Evolutionary conservation across 306 rosid genomes (phyloP), one percentile per base, ranked within the genome.

Genomic region (Notholithocarpus densiflorus): DNA sequence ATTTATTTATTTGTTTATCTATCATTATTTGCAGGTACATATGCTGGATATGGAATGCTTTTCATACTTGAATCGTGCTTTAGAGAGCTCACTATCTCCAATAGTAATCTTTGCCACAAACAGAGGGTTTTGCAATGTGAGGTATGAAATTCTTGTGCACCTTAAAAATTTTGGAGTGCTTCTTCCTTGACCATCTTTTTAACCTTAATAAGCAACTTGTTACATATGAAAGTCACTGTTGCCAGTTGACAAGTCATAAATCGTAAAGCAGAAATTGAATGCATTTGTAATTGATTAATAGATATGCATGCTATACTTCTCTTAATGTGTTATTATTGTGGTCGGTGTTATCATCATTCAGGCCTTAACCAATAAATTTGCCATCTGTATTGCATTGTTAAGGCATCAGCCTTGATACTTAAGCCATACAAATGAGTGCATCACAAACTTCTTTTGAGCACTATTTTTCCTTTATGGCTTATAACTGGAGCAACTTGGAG

Each of bases 21-120:
- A 73, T 82, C 75, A 57, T 74, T 72, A 79, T 64, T 69, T 72
- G 62, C 89, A 92, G 98, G 98, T 95, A 82, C 97, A 92, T 81
- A 95, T 95, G 98, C 88, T 91, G 79, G 97, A 95, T 72, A 92
- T 95, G 98, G 98, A 91, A 84, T 91, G 98, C 79, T 95, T 95
- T 91, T 93, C 99, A 0, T 95, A 95, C 86, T 57, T 95, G 86
- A 95, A 93, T 75, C 94, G 97, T 73, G 99, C 99, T 72, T 90
- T 95, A 78, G 99, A 95, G 89, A 93, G 99, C 86, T 90, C 99
- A 18, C 78, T 93, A 20, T 95, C 99, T 74, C 99, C 99, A 12
- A 95, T 95, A 19, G 98, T 93, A 77, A 95, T 95, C 65, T 93
- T 95, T 88, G 99, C 99, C 37, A 95, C 99, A 48, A 95, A 95